Conservation (phyloP, 2,329 filamentous ascomycete genomes). For the Zymoseptoria crescenta region DNA sequence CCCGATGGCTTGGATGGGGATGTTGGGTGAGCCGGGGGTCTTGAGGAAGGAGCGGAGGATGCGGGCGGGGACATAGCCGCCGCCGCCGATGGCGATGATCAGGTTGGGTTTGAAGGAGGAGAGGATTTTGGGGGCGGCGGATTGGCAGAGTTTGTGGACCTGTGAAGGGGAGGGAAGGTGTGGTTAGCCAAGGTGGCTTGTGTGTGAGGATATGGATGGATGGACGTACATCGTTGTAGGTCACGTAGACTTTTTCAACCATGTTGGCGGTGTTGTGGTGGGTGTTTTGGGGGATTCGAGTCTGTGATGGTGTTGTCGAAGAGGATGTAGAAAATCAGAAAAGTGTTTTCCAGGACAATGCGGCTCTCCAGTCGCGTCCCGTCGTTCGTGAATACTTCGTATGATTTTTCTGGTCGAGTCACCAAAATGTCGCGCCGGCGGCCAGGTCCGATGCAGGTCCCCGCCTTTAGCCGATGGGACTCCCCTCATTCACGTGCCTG, state of each 20-base stretch:
- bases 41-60: conserved; percentile 98
- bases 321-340: too few relatives aligned
- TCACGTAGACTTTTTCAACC: conserved; percentile 19
- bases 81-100: conserved; percentile 96
- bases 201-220: neutral
- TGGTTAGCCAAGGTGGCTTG: neutral
- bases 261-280: conserved; percentile 5
- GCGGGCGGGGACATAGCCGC: conserved; percentile 92
- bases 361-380: neutral
- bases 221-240: conserved; percentile 19
- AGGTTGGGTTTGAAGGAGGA: conserved; percentile 83
- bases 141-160: conserved; percentile 96
- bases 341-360: too few relatives aligned
- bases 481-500: neutral
- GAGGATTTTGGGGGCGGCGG: conserved; percentile 73
- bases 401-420: neutral
- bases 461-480: neutral
- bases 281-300: neutral
- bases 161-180: conserved; percentile 31
- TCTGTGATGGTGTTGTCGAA: neutral
- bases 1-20: conserved; percentile 97
- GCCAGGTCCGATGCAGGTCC: neutral
- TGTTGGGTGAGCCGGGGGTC: conserved; percentile 77
- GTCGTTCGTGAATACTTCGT: neutral
- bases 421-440: neutral